Evolutionary conservation across 2,329 filamentous ascomycete genomes (phyloP), one percentile per base, ranked within the genome.

Genomic region (Stemphylium lycopersici): DNA sequence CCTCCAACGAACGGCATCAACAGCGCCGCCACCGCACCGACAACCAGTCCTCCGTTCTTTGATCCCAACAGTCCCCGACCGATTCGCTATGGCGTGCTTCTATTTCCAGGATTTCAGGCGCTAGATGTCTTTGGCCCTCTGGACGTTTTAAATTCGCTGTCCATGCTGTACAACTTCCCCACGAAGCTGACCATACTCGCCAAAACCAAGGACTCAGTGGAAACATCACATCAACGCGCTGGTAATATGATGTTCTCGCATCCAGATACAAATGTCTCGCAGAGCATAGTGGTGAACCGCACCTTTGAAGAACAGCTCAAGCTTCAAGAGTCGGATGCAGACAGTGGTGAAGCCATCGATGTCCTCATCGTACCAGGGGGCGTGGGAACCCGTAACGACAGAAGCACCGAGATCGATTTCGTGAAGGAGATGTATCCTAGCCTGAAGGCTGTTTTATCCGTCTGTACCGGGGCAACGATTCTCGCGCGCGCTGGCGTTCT

Each of bases 361-460:
- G 83, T 89, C 3, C 78, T 90, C 13, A 73, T 90, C 22, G 76
- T 90, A n/a, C 87, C 87, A 0, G 87, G 88, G 1, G 87, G 87
- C 0, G 53, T 73, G 0, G 87, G 86, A 1, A 78, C 69, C 24
- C 52, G 76, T 15, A 63, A 59, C 12, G 62, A 72, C 1, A 52
- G 65, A 32, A 55, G 56, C 0, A 59, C 69, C 2, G 74, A 79
- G 2, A 73, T 82, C 6, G 73, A 78, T 0, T 87, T 81, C 48
- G 74, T 86, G 26, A 66, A 69, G 26, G 68, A 70, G 0, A 71
- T 73, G 20, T 84, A 79, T 62, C 81, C 83, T 0, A 69, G 68
- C 16, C 69, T 87, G 6, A 61, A 82, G 56, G 81, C 83, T 49
- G 65, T 89, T 15, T 77, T 90, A 33, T 87, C 84, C 0, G 79